A percentile compares a stretch with the other conserved stretches of the same genome.
phyloP scores from a whole-genome alignment of 176 grass and related monocot genomes.

The Hordeum marinum region DNA sequence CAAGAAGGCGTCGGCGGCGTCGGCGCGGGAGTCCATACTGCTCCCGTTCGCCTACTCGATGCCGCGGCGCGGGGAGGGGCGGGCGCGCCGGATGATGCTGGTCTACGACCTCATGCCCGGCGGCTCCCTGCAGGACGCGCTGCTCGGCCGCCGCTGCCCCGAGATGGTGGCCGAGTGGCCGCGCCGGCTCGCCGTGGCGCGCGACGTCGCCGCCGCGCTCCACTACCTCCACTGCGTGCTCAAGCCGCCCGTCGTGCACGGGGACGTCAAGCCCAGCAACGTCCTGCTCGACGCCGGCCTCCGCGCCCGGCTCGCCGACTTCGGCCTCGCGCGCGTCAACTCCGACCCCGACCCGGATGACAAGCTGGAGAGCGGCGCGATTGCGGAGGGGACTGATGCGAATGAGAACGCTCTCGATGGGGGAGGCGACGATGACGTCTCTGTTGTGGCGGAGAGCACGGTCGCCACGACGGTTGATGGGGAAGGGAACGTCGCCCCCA shows the following conservation, averaged over 20 bases:
- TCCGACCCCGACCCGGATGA: slow-evolving; percentile 22
- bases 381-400: background rate
- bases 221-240: slow-evolving; percentile 66
- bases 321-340: slow-evolving; percentile 58
- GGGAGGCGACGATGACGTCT: slow-evolving; percentile 31
- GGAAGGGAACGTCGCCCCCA: slow-evolving; percentile 28
- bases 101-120: slow-evolving; percentile 84
- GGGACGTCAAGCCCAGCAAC: slow-evolving; percentile 88
- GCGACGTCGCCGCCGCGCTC: slow-evolving; percentile 58
- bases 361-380: slow-evolving; percentile 24
- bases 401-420: slow-evolving; percentile 11
- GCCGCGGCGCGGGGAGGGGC: slow-evolving; percentile 13
- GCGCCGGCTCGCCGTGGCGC: slow-evolving; percentile 49
- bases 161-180: slow-evolving; percentile 50
- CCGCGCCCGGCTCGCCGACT: slow-evolving; percentile 70
- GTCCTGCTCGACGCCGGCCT: slow-evolving; percentile 61
- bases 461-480: slow-evolving; percentile 37
- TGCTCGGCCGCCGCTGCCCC: slow-evolving; percentile 53
- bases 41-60: slow-evolving; percentile 54
- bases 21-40: slow-evolving; percentile 15
- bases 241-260: slow-evolving; percentile 59
- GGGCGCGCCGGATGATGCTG: slow-evolving; percentile 46
- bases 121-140: slow-evolving; percentile 74
- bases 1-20: background rate
- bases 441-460: slow-evolving; percentile 36